Evolutionary conservation across 1,284 basidiomycete genomes (phyloP).

Genomic region (Polyporus tsugae): DNA sequence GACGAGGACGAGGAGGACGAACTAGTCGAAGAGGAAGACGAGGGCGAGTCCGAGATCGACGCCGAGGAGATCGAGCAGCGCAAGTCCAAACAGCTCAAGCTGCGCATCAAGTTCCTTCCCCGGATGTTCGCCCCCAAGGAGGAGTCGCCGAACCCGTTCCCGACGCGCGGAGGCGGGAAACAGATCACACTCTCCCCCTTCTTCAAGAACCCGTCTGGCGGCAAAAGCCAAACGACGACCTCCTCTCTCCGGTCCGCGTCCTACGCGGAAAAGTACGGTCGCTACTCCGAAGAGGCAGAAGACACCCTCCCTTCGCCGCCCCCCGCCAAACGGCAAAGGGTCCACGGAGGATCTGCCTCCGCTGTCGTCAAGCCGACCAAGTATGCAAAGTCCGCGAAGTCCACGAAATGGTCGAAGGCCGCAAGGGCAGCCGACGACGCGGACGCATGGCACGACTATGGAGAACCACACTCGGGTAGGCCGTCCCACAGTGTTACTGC

Average conservation of each 20-base stretch:
- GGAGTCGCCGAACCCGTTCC: conserved; percentile 17
- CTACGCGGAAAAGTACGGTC: conserved; percentile 22
- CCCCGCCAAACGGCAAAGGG: conserved; percentile 35
- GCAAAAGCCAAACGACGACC: conserved; percentile 23
- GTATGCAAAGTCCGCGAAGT: background rate
- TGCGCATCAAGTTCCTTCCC: conserved; percentile 48
- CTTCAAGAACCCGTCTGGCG: conserved; percentile 26
- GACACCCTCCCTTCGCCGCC: conserved; percentile 26
- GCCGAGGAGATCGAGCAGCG: conserved; percentile 35
- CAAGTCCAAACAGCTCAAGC: conserved; percentile 47
- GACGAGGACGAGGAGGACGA: conserved; percentile 23
- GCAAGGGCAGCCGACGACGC: conserved; percentile 16
- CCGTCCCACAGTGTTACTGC: conserved; percentile 5
- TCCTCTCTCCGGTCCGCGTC: conserved; percentile 27
- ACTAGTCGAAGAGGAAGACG: conserved; percentile 31
- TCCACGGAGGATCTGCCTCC: conserved; percentile 12
- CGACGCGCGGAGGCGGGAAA: conserved; percentile 31
- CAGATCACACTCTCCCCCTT: conserved; percentile 36
- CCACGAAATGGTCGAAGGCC: conserved; percentile 12
- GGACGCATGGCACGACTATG: background rate
- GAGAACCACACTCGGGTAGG: conserved; percentile 27
- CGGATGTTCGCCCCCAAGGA: conserved; percentile 29
- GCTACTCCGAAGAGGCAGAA: conserved; percentile 20
- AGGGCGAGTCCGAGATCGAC: conserved; percentile 42
- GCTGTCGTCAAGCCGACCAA: conserved; percentile 4